Percentiles rank a stretch among this genome's conserved stretches.
phyloP scores from a whole-genome alignment of 1,284 basidiomycete species.

The Puccinia sorghi region DNA sequence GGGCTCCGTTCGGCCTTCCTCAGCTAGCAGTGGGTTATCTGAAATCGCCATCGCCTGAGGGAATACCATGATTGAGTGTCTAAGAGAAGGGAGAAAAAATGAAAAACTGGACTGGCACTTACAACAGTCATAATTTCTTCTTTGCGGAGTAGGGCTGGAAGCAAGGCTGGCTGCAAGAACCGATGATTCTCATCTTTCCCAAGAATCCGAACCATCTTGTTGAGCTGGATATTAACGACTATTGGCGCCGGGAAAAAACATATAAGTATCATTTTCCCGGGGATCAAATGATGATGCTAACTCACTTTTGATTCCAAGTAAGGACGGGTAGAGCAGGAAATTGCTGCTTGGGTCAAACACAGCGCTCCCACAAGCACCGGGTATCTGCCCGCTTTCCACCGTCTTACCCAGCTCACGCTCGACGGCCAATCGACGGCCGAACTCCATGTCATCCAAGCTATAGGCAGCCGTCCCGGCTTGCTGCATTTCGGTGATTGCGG shows the following conservation, averaged over 20 bases:
- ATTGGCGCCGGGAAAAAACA: conserved; percentile 7
- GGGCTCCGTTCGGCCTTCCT: conserved; percentile 79
- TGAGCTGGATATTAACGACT: conserved; percentile 94
- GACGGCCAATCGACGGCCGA: conserved; percentile 86
- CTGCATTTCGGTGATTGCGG: conserved; percentile 87
- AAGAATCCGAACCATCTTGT: conserved; percentile 82
- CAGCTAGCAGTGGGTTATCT: conserved; percentile 86
- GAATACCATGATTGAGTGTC: not conserved
- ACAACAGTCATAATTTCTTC: conserved; percentile 78
- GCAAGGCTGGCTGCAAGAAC: conserved; percentile 83
- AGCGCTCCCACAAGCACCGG: conserved; percentile 65
- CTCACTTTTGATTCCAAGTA: conserved; percentile 90
- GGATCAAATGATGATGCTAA: not conserved
- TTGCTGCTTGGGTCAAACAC: conserved; percentile 97
- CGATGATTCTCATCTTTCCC: conserved; percentile 94
- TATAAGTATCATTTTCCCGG: not conserved
- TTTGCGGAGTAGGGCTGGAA: conserved; percentile 90
- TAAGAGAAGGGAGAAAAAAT: conserved; percentile 22
- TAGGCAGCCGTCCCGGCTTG: conserved; percentile 75
- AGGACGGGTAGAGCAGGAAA: conserved; percentile 86
- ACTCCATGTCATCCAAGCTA: conserved; percentile 98
- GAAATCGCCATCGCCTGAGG: conserved; percentile 86
- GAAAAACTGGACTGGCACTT: conserved; percentile 56
- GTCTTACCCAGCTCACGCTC: conserved; percentile 87
- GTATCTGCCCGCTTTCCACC: conserved; percentile 61